Evolutionary conservation across 2,329 filamentous ascomycete species (phyloP).

Genomic region (Ceratocystis eucalypticola): DNA sequence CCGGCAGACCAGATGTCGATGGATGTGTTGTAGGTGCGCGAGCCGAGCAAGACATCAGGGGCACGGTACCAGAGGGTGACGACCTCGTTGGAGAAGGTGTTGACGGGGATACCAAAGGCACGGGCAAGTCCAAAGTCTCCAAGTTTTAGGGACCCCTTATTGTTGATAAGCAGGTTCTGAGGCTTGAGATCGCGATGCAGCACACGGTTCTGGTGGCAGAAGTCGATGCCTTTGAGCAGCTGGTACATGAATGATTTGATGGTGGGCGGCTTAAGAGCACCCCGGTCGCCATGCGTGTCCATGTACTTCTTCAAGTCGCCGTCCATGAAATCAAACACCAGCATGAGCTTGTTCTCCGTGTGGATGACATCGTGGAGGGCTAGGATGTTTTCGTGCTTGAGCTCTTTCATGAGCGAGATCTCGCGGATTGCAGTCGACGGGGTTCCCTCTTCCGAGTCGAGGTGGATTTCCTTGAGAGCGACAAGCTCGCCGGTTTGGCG

Average conservation of each 20-base stretch:
- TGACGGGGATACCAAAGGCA: constrained; percentile 92
- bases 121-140: constrained; percentile 89
- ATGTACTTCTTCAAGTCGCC: constrained; percentile 97
- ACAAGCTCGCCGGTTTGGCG: constrained; percentile 93
- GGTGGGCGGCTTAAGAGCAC: constrained; percentile 72
- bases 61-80: constrained; percentile 97
- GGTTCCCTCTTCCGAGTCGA: constrained; percentile 95
- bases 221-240: constrained; percentile 85
- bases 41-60: constrained; percentile 86
- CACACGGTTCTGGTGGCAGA: constrained; percentile 94
- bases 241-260: constrained; percentile 99
- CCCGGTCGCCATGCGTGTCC: constrained; percentile 82
- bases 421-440: constrained; percentile 95
- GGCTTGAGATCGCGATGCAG: constrained; percentile 92
- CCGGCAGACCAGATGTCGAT: constrained; percentile 99
- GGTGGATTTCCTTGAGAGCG: constrained; percentile 94
- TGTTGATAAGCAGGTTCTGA: constrained; percentile 91
- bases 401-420: constrained; percentile 97
- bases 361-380: constrained; percentile 97
- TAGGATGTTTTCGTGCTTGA: constrained; percentile 98
- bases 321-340: constrained; percentile 98
- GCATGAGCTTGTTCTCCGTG: constrained; percentile 98
- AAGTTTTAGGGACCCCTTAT: constrained; percentile 77
- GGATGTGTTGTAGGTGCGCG: constrained; percentile 95
- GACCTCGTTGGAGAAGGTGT: constrained; percentile 96